Percentiles rank a stretch among this genome's conserved stretches.
These are phyloP conservation scores for Thalassiosira gravida DNA, from an alignment of 352 stramenopile species.

Conservation along the genomic window DNA sequence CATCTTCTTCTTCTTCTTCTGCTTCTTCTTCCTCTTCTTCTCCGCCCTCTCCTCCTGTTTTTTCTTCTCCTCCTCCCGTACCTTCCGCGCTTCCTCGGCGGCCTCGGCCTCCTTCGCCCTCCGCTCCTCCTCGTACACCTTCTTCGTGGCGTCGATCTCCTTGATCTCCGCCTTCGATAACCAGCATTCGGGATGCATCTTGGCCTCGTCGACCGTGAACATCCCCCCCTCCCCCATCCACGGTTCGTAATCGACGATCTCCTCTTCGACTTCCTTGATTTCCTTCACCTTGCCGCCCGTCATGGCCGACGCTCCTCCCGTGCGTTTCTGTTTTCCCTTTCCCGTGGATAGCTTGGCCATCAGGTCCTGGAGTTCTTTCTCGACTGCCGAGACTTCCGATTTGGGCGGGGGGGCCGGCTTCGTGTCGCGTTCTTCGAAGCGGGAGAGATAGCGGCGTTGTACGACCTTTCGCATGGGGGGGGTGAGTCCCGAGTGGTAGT, in stretches of 20 bases:
- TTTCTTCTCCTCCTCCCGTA: constrained; percentile 8
- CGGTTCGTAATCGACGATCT: constrained; percentile 81
- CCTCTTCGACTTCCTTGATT: constrained; percentile 79
- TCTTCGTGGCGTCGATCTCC: constrained; percentile 53
- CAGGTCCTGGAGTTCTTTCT: constrained; percentile 68
- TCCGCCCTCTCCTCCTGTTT: constrained; percentile 49
- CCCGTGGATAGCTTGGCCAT: constrained; percentile 64
- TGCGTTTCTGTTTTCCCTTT: constrained; percentile 34
- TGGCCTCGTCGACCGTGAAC: constrained; percentile 60
- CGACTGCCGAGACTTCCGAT: constrained; percentile 63
- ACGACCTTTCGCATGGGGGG: constrained; percentile 75
- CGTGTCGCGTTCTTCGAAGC: constrained; percentile 62
- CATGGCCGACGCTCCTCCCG: constrained; percentile 26
- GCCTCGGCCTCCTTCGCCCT: constrained; percentile 39
- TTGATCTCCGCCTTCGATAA: constrained; percentile 67
- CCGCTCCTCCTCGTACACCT: constrained; percentile 42
- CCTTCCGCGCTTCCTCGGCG: constrained; percentile 8
- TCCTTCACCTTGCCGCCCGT: constrained; percentile 61
- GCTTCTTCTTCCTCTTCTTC: constrained; percentile 39
- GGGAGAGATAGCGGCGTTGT: constrained; percentile 60
- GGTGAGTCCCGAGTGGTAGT: constrained; percentile 76
- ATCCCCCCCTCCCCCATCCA: constrained; percentile 80
- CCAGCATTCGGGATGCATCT: constrained; percentile 79
- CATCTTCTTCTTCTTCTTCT: constrained; percentile 57
- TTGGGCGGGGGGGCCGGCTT: constrained; percentile 56